Percentiles rank a stretch among this genome's conserved stretches.
Conservation (phyloP, 2,329 filamentous ascomycete species). For the Lasiodiplodia theobromae region DNA sequence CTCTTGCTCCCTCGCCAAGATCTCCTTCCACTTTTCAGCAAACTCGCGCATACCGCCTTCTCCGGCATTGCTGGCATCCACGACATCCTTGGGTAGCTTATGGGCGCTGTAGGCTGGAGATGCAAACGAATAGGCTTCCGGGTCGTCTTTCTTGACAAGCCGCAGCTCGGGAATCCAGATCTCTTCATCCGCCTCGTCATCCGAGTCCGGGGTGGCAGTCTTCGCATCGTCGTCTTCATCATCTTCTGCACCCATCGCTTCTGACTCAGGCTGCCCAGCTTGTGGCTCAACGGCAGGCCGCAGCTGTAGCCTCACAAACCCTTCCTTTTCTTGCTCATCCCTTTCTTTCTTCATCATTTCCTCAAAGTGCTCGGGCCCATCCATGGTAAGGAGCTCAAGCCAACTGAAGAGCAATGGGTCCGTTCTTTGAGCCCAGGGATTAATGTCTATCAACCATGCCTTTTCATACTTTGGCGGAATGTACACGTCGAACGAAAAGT, state of each 20-base stretch:
- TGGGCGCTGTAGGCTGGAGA: constrained; percentile 92
- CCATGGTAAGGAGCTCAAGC: constrained; percentile 80
- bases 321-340: constrained; percentile 9
- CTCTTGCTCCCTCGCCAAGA: constrained; percentile 50
- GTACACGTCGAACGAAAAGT: constrained; percentile 92
- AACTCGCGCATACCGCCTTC: constrained; percentile 79
- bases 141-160: constrained; percentile 82
- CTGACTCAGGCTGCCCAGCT: not conserved
- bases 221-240: constrained; percentile 22
- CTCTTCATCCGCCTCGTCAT: constrained; percentile 60
- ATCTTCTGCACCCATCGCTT: not conserved
- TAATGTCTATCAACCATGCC: constrained; percentile 90
- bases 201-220: constrained; percentile 23
- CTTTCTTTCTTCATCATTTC: constrained; percentile 13
- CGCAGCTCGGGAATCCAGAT: constrained; percentile 77
- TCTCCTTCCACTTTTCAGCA: constrained; percentile 57
- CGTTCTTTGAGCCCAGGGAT: constrained; percentile 89
- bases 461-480: constrained; percentile 76
- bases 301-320: constrained; percentile 4
- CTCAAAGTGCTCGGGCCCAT: constrained; percentile 62
- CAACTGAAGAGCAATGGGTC: constrained; percentile 90
- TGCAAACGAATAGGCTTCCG: constrained; percentile 85
- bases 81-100: constrained; percentile 92
- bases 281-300: not conserved
- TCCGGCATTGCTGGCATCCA: constrained; percentile 66